phyloP scores from a whole-genome alignment of 2,329 filamentous ascomycete species.

The Talaromyces sp. region DNA sequence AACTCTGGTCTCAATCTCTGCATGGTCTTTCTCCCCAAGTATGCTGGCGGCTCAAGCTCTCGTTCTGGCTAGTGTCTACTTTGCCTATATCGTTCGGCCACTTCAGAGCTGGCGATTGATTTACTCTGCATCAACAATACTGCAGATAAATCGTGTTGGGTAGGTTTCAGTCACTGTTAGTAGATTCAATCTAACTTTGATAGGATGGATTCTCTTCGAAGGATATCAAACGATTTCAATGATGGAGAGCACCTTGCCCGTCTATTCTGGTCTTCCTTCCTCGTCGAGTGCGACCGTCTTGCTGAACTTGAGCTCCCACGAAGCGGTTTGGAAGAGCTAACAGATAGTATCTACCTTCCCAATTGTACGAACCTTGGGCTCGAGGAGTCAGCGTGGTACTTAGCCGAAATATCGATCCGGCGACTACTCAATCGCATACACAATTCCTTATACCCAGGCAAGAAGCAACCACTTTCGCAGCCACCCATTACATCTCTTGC shows the following conservation, averaged over 20 bases:
- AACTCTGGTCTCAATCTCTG: slow-evolving; percentile 26
- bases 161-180: not conserved
- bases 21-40: slow-evolving; percentile 9
- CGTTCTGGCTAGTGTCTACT: slow-evolving; percentile 36
- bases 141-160: slow-evolving; percentile 28
- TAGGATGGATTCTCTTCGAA: slow-evolving; percentile 11
- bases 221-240: not conserved
- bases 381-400: slow-evolving; percentile 25
- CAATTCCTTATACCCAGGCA: slow-evolving; percentile 31
- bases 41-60: slow-evolving; percentile 26
- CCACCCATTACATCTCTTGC: slow-evolving; percentile 25
- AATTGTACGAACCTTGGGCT: slow-evolving; percentile 28
- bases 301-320: slow-evolving; percentile 36
- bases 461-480: slow-evolving; percentile 28
- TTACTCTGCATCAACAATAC: slow-evolving; percentile 32
- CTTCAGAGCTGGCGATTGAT: slow-evolving; percentile 38
- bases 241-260: slow-evolving; percentile 12
- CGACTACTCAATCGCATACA: slow-evolving; percentile 37
- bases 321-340: slow-evolving; percentile 34
- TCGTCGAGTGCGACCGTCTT: slow-evolving; percentile 28
- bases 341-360: slow-evolving; percentile 33
- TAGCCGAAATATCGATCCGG: slow-evolving; percentile 36
- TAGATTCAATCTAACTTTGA: not conserved
- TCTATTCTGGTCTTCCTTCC: slow-evolving; percentile 13
- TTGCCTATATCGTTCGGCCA: slow-evolving; percentile 35